Percentiles rank a stretch among this genome's conserved stretches.
Conservation (phyloP, 306 rosid genomes). For the Adenanthera pavonina region DNA sequence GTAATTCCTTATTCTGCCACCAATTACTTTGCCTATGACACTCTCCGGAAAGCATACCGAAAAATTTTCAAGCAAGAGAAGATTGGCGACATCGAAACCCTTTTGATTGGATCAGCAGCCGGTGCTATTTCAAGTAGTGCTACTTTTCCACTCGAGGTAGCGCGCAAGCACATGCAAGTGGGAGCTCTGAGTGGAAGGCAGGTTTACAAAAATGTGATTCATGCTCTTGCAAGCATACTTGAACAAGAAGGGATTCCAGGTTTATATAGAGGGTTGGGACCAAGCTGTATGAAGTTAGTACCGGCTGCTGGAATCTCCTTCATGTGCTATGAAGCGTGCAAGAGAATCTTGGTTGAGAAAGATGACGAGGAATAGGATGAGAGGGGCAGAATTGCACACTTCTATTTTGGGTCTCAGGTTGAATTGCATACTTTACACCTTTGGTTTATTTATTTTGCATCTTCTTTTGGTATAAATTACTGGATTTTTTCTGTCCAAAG, state of each 20-base stretch:
- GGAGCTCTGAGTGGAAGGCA: conserved; percentile 95
- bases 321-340: conserved; percentile 99
- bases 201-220: conserved; percentile 76
- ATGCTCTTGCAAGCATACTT: conserved; percentile 83
- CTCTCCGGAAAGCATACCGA: conserved; percentile 79
- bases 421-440: not conserved
- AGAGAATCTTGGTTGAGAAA: conserved; percentile 75
- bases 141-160: conserved; percentile 95
- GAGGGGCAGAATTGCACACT: conserved; percentile 1
- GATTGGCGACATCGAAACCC: conserved; percentile 91
- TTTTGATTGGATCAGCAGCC: conserved; percentile 88
- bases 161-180: conserved; percentile 98
- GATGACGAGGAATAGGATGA: conserved; percentile 58
- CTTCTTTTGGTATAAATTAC: conserved; percentile 7
- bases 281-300: conserved; percentile 94
- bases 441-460: conserved; percentile 17
- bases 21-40: conserved; percentile 90
- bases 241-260: conserved; percentile 83
- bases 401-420: not conserved
- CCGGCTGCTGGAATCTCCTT: conserved; percentile 98
- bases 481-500: not conserved
- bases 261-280: conserved; percentile 87
- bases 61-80: conserved; percentile 77
- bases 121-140: conserved; percentile 94
- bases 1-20: conserved; percentile 95